Conservation (phyloP, 2,329 filamentous ascomycete genomes). For the Epichloe gansuensis region DNA sequence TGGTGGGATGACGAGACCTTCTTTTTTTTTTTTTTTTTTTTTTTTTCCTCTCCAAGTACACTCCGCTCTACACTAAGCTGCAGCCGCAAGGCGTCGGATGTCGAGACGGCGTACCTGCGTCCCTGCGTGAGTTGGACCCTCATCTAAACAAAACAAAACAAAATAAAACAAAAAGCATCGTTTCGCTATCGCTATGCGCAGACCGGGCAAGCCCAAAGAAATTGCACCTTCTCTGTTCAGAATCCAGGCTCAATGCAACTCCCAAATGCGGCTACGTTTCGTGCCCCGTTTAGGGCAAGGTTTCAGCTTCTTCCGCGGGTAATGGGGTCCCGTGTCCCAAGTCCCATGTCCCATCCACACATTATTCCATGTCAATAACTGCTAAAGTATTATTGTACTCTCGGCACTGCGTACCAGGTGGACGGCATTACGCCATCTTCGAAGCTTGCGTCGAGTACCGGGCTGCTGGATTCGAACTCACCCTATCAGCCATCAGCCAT, state of each 20-base stretch:
- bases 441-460: too few relatives aligned
- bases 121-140: not conserved
- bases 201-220: not conserved
- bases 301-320: not conserved
- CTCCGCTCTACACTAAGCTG: not conserved
- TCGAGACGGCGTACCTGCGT: not conserved
- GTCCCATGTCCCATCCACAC: not conserved
- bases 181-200: not conserved
- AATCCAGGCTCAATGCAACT: not conserved
- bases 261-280: not conserved
- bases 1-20: not conserved
- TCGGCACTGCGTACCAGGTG: too few relatives aligned
- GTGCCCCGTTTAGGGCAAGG: not conserved
- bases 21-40: too few relatives aligned
- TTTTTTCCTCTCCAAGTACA: not conserved
- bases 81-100: not conserved
- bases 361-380: too few relatives aligned
- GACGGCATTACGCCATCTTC: too few relatives aligned
- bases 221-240: not conserved
- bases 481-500: too few relatives aligned
- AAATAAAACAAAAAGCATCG: not conserved
- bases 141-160: too few relatives aligned
- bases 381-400: too few relatives aligned
- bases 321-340: not conserved
- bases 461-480: too few relatives aligned